Base-by-base conservation (phyloP, 352 stramenopile species). In the Globisporangium barbulae region DNA sequence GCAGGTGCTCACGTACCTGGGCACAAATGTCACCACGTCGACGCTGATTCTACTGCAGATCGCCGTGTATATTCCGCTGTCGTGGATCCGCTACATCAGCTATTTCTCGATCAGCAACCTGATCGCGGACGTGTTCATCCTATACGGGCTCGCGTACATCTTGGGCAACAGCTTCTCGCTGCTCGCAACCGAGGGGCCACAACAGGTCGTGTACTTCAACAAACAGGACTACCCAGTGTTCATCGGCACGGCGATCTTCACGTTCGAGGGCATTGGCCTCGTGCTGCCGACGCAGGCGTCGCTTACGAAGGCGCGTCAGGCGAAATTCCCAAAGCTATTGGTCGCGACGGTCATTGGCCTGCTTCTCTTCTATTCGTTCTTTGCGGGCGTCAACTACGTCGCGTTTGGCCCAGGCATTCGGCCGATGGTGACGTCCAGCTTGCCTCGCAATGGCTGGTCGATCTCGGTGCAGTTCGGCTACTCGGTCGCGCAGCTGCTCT, bases 91-190 rank as follows among this genome's bases (percentile, higher is more conserved):
- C 15, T 91, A 92, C 73, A 91, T 92, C 65, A 90, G 83, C 74
- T 93, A 91, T 74, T 93, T 93, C 58, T 87, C 81, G 35, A 85
- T 93, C 66, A 93, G 81, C 60, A 93, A 93, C 69, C 72, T 93
- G 50, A 82, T 93, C 37, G 85, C 85, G 0, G 82, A 93, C 64
- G 79, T 93, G 33, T 91, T 93, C 65, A 94, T 94, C 59, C 63
- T 94, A 7, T 93, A 92, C 61, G 86, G 86, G 10, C 62, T 94
- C 25, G 79, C 71, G 1, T 91, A 75, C 53, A 89, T 94, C 49
- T 53, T 93, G 6, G 84, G 81, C 68, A 91, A 88, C 70, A 87
- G 81, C 63, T 86, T 94, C 53, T 75, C 66, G 67, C 53, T 86
- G 33, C 63, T 94, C 22, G 78, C 70, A 7, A 72, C 70, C 17